Evolutionary conservation across 495 filamentous ascomycete species (phyloP), one percentile per base, ranked within the genome.

Genomic region (Penicillium ochrochloron): DNA sequence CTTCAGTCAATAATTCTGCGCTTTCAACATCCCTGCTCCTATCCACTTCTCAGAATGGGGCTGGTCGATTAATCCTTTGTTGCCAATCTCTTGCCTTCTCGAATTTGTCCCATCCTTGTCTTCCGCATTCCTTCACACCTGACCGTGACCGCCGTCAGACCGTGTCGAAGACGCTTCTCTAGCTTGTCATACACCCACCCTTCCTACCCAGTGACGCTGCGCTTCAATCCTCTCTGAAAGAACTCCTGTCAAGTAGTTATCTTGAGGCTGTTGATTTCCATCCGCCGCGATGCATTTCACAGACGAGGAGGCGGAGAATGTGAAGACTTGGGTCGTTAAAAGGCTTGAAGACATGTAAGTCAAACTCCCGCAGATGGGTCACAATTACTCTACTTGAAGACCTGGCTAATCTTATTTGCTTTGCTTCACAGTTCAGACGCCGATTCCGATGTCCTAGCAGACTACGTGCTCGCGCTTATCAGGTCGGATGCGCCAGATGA

Each of bases 401-500:
- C 19, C 10, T 11, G 10, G 46, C 66, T 71, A 63, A 71, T 52
- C n/a, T 33, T 10, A 5, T 19, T 62, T 27, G 17, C 25, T 33
- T 55, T 52, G 23, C 21, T 55, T 29, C 66, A 37, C 68, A 97
- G 92, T 60, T 96, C 93, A 15, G 95, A 97, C 75, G 95, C 94
- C 53, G 95, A 99, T 75, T 89, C 92, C 33, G 93, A 97, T 70
- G 92, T 99, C 4, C 89, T 99, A 17, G 94, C 93, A 34, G 95
- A 99, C 72, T 99, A 97, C 71, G 92, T 99, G 0, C 80, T 97
- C 34, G 94, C 94, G n/a, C 86, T 99, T 11, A 82, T 97, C 35
- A 86, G 86, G 60, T 88, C 92, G 58, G 92, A 97, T 68, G 91
- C 90, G 63, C 84, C 88, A 23, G 84, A 86, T n/a, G 85, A 89